Conservation (phyloP, 495 filamentous ascomycete genomes). For the Schizothecium vesticola region DNA sequence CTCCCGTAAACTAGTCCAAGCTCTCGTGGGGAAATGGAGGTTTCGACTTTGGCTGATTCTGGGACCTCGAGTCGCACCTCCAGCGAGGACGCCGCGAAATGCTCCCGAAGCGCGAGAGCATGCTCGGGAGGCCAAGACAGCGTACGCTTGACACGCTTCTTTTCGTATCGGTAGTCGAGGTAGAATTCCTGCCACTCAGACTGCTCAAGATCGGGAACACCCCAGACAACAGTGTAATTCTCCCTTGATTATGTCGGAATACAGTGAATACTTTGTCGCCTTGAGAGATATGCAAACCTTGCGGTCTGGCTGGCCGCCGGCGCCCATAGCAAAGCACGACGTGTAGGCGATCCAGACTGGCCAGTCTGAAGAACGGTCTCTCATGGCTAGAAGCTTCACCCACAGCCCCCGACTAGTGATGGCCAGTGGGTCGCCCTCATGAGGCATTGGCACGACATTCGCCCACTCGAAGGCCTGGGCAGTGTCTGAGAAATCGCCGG, state of each 20-base stretch:
- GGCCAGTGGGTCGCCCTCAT: not conserved
- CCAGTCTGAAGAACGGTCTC: not conserved
- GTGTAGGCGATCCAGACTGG: not conserved
- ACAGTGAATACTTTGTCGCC: not conserved
- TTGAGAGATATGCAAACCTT: not conserved
- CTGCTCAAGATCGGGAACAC: not conserved
- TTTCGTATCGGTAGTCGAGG: not conserved
- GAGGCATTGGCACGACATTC: not conserved
- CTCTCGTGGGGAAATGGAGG: not conserved
- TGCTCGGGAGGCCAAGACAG: not conserved
- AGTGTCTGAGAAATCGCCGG: not conserved
- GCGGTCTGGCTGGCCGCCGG: too few species aligned
- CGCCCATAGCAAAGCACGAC: not conserved
- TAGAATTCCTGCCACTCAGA: not conserved
- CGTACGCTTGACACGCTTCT: not conserved
- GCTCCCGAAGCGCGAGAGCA: not conserved
- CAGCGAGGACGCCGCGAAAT: not conserved
- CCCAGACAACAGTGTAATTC: not conserved
- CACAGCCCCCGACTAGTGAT: not conserved
- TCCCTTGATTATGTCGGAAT: not conserved
- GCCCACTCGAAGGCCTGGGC: not conserved
- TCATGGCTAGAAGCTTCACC: not conserved
- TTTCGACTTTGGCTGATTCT: not conserved
- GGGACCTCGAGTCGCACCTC: not conserved
- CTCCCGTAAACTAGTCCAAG: not conserved